Evolutionary conservation across 805 yeast species (phyloP).

Genomic region (Peterozyma xylosa): DNA sequence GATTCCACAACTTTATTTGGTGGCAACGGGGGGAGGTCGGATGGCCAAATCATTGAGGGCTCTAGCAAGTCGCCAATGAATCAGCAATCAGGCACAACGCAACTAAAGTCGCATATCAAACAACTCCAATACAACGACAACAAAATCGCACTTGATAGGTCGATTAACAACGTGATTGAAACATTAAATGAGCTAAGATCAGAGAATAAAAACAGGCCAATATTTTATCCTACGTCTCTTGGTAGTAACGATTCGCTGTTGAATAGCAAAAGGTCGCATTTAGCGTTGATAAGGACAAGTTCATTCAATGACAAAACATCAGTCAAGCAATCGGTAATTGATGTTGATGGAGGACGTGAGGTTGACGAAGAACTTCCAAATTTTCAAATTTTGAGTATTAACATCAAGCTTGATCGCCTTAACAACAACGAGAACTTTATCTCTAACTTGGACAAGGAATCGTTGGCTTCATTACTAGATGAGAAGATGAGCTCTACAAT

Average conservation of each 20-base stretch:
- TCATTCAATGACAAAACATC: constrained; percentile 13
- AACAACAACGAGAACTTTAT: constrained; percentile 33
- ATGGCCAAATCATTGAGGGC: constrained; percentile 26
- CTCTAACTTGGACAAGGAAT: constrained; percentile 55
- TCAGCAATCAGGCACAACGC: constrained; percentile 22
- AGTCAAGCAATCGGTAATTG: constrained; percentile 10
- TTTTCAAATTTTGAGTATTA: constrained; percentile 58
- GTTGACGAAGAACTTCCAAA: constrained; percentile 21
- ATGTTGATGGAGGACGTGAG: background rate
- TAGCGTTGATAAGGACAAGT: constrained; percentile 44
- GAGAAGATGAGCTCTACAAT: constrained; percentile 58
- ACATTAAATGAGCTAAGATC: constrained; percentile 40
- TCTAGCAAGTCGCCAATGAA: constrained; percentile 25
- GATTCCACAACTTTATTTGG: constrained; percentile 7
- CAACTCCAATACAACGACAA: constrained; percentile 76
- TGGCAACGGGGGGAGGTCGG: constrained; percentile 1
- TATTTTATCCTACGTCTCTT: constrained; percentile 49
- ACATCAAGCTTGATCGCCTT: constrained; percentile 45
- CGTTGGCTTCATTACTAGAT: constrained; percentile 63
- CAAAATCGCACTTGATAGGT: constrained; percentile 54
- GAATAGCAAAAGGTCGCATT: constrained; percentile 42
- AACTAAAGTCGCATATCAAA: constrained; percentile 39
- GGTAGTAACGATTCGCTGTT: constrained; percentile 24
- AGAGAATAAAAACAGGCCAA: constrained; percentile 56
- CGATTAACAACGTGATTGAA: constrained; percentile 46